A percentile compares a stretch with the other conserved stretches of the same genome.
phyloP scores from a whole-genome alignment of 495 filamentous ascomycete genomes.

The Amphirosellinia nigrospora region DNA sequence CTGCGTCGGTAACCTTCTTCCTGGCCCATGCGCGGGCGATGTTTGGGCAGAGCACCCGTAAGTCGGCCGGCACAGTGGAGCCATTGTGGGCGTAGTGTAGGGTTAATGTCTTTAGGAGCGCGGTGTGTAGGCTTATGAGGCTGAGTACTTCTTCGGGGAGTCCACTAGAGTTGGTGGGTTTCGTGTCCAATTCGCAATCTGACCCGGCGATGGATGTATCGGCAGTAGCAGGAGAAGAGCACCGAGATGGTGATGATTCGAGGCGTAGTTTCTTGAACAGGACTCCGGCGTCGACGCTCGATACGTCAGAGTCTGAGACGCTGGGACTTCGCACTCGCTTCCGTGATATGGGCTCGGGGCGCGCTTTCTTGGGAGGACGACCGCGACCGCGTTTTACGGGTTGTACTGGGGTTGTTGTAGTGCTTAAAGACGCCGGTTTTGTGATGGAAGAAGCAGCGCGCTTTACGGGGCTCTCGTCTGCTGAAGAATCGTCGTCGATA shows the following conservation, averaged over 20 bases:
- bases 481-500: slow-evolving; percentile 34
- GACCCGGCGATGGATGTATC: slow-evolving; percentile 38
- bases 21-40: slow-evolving; percentile 67
- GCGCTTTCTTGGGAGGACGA: slow-evolving; percentile 34
- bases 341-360: slow-evolving; percentile 23
- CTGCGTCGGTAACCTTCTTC: slow-evolving; percentile 61
- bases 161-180: slow-evolving; percentile 24
- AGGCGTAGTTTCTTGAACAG: slow-evolving; percentile 50
- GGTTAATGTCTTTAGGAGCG: slow-evolving; percentile 64
- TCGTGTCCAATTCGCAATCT: slow-evolving; percentile 37
- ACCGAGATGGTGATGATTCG: slow-evolving; percentile 44
- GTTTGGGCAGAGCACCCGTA: slow-evolving; percentile 59
- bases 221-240: slow-evolving; percentile 35
- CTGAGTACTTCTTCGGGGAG: slow-evolving; percentile 62
- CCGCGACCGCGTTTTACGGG: slow-evolving; percentile 30
- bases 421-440: slow-evolving; percentile 17
- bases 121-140: slow-evolving; percentile 60
- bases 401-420: slow-evolving; percentile 15
- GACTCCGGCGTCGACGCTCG: slow-evolving; percentile 34
- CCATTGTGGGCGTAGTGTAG: slow-evolving; percentile 71
- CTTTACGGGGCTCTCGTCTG: slow-evolving; percentile 33
- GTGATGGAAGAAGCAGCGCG: slow-evolving; percentile 11
- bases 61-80: slow-evolving; percentile 61
- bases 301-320: slow-evolving; percentile 38
- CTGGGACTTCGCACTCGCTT: slow-evolving; percentile 39